A percentile compares a stretch with the other conserved stretches of the same genome.
Evolutionary conservation across 1,284 basidiomycete species (phyloP).

Genomic region (Trichosporon asahii): DNA sequence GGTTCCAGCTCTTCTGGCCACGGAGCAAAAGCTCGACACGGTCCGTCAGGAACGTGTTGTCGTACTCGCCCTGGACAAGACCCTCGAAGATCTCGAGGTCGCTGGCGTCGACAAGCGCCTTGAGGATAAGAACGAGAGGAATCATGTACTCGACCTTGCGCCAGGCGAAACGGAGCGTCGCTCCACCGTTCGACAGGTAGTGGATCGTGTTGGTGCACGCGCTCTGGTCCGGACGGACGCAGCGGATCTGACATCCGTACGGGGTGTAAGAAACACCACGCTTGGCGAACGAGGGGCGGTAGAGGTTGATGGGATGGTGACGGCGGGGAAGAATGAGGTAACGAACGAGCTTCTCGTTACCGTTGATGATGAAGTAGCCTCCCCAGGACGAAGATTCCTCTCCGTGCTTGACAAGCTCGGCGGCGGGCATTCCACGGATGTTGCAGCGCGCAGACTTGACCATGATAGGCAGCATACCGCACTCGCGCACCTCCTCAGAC

Average conservation of each 20-base stretch:
- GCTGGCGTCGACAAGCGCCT: conserved; percentile 88
- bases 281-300: conserved; percentile 85
- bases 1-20: conserved; percentile 87
- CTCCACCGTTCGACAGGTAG: conserved; percentile 92
- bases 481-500: conserved; percentile 75
- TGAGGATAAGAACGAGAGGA: conserved; percentile 93
- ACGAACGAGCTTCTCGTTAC: conserved; percentile 97
- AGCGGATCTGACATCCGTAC: conserved; percentile 92
- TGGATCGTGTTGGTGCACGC: conserved; percentile 93
- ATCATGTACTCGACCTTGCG: conserved; percentile 99
- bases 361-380: conserved; percentile 98
- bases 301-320: conserved; percentile 65
- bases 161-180: conserved; percentile 95
- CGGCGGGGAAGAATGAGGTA: conserved; percentile 71
- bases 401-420: conserved; percentile 80
- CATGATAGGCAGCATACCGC: conserved; percentile 94
- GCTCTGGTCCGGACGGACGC: conserved; percentile 85
- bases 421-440: conserved; percentile 75
- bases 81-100: conserved; percentile 98
- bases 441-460: conserved; percentile 97
- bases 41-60: conserved; percentile 96
- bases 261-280: conserved; percentile 93
- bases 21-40: conserved; percentile 96
- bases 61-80: conserved; percentile 95
- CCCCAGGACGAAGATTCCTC: conserved; percentile 99